Base-by-base conservation (phyloP, 148 eudicot genomes). In the Drosera capensis region DNA sequence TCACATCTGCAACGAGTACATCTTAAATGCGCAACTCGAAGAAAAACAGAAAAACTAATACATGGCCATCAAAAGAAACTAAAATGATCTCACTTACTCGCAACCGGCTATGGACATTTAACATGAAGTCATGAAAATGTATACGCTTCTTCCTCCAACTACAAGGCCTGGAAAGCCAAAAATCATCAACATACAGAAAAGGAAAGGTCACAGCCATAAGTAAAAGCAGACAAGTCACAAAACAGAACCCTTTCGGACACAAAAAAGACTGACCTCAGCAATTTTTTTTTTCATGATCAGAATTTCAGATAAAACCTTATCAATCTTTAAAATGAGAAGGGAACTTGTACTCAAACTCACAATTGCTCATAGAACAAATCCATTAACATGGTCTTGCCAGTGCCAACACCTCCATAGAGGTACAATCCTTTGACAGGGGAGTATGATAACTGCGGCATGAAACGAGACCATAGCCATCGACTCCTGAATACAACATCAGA, bases 311-410 rank as follows among this genome's bases (percentile, higher is more conserved):
- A 17, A 1, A 16, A 25, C 23, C 20, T 19, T n/a, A 46, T n/a
- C 9, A 14, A 34, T 3, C 31, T 20, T 15, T 34, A 15, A 11
- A 51, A 45, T 39, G 17, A 34, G 23, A 40, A 20, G 14, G 5
- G 25, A 16, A 21, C 20, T 31, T 29, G 47, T 47, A 14, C 25
- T 16, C n/a, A 43, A 30, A 26, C 92, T 78, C 70, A 88, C 97
- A 88, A 47, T 52, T 88, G 84, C 34, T 69, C 49, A 39, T 49
- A 84, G 63, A 88, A 88, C 48, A 88, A 63, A 64, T 88, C 97
- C 97, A 88, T 88, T 62, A 88, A 69, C 97, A 88, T 88, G 51
- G 97, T 88, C 61, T 88, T 88, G 25, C 97, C 94, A 7, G 97
- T 88, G 51, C 97, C 97, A 23, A 84, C 97, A 48, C 97, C 96